A percentile compares a stretch with the other conserved stretches of the same genome.
Evolutionary conservation across 129 eudicot genomes (phyloP).

Genomic region (Glebionis coronaria): DNA sequence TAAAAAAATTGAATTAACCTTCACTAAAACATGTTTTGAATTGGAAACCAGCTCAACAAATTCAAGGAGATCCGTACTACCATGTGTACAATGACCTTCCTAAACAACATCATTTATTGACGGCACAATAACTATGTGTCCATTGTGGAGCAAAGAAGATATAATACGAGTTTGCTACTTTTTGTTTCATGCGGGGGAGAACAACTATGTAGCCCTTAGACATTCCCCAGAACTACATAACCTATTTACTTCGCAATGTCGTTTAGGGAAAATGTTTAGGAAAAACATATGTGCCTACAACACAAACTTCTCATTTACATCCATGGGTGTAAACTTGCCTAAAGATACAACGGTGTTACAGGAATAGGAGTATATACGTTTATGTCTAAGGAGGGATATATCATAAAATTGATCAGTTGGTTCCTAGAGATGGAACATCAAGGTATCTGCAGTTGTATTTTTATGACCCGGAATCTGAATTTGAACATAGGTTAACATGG

Average conservation of each 20-base stretch:
- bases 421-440: background rate
- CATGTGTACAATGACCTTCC: background rate
- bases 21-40: too few species aligned
- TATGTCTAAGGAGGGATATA: background rate
- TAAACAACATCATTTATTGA: background rate
- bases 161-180: background rate
- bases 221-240: background rate
- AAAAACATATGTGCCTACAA: background rate
- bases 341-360: background rate
- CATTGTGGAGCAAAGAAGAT: background rate
- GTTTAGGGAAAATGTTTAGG: background rate
- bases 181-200: background rate
- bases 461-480: background rate
- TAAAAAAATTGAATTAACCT: too few species aligned
- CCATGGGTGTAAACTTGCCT: background rate
- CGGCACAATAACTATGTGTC: background rate
- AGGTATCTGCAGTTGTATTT: background rate
- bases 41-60: too few species aligned
- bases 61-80: background rate
- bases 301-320: background rate
- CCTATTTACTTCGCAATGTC: background rate
- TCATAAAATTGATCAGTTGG: background rate
- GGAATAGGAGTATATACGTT: background rate
- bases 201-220: background rate
- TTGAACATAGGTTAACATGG: background rate